Percentiles rank a stretch among this genome's conserved stretches.
Conservation (phyloP, 495 filamentous ascomycete species). For the Tuber aestivum region DNA sequence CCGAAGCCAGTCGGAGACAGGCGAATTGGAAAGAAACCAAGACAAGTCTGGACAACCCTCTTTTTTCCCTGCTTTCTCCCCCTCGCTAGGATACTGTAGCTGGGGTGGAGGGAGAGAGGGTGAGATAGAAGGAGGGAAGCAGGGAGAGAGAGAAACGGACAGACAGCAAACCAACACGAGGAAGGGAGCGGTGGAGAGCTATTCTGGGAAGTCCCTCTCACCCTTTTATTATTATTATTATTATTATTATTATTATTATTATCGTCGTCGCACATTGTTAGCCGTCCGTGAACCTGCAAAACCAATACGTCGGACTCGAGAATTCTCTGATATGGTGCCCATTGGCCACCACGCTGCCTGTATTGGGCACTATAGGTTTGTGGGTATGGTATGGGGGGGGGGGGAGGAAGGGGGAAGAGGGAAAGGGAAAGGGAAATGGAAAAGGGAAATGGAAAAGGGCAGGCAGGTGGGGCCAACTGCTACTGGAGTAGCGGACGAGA, state of each 20-base stretch:
- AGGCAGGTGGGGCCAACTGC: background rate
- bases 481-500: background rate
- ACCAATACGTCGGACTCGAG: background rate
- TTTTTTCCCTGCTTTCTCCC: background rate
- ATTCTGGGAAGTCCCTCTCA: background rate
- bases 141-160: background rate
- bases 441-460: background rate
- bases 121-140: background rate
- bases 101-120: background rate
- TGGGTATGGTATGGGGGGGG: background rate
- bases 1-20: background rate
- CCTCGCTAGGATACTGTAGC: background rate
- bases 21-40: constrained; percentile 2
- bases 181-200: background rate
- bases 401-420: background rate
- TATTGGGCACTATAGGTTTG: background rate
- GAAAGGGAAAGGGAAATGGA: background rate
- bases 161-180: constrained; percentile 1
- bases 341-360: background rate
- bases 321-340: background rate
- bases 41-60: background rate
- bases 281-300: background rate
- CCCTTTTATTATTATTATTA: background rate
- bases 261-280: background rate
- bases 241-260: background rate